phyloP scores from a whole-genome alignment of 805 yeast species.

The Brettanomyces sp. region DNA sequence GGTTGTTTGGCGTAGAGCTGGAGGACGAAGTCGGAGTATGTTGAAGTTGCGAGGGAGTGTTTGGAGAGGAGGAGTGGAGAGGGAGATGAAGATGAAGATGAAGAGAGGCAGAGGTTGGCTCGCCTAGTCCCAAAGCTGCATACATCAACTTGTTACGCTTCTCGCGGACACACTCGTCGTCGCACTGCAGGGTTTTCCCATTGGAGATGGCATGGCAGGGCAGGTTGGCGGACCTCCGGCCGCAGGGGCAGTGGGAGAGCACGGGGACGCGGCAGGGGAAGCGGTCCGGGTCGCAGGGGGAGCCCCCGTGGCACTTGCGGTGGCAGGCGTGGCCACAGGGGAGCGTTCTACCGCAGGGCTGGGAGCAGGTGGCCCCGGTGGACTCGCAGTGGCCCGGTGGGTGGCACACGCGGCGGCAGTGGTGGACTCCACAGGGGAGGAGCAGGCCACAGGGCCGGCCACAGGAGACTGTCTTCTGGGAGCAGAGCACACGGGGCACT shows the following conservation, averaged over 20 bases:
- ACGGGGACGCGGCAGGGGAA: slow-evolving; percentile 44
- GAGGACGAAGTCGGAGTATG: slow-evolving; percentile 39
- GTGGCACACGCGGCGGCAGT: slow-evolving; percentile 49
- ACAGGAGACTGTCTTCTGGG: slow-evolving; percentile 61
- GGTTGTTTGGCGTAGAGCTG: slow-evolving; percentile 44
- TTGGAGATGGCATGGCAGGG: slow-evolving; percentile 38
- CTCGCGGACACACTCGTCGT: slow-evolving; percentile 54
- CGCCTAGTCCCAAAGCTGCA: slow-evolving; percentile 40
- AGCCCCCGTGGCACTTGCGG: slow-evolving; percentile 53
- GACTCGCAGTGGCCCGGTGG: slow-evolving; percentile 46
- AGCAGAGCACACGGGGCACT: slow-evolving; percentile 60
- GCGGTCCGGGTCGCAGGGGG: slow-evolving; percentile 38
- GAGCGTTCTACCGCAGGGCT: slow-evolving; percentile 45
- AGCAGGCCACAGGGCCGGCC: slow-evolving; percentile 49
- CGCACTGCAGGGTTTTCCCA: slow-evolving; percentile 46
- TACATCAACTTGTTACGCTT: slow-evolving; percentile 54
- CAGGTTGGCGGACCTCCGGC: slow-evolving; percentile 36
- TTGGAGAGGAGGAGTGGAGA: slow-evolving; percentile 15
- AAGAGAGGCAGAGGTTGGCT: slow-evolving; percentile 2
- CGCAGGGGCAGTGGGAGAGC: slow-evolving; percentile 54
- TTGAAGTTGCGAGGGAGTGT: slow-evolving; percentile 19
- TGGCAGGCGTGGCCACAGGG: slow-evolving; percentile 65
- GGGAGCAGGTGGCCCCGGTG: slow-evolving; percentile 36
- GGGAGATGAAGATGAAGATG: neutral
- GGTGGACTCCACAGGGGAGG: slow-evolving; percentile 40